Evolutionary conservation across 306 rosid species (phyloP), one percentile per base, ranked within the genome.

Genomic region (Castanea crenata): DNA sequence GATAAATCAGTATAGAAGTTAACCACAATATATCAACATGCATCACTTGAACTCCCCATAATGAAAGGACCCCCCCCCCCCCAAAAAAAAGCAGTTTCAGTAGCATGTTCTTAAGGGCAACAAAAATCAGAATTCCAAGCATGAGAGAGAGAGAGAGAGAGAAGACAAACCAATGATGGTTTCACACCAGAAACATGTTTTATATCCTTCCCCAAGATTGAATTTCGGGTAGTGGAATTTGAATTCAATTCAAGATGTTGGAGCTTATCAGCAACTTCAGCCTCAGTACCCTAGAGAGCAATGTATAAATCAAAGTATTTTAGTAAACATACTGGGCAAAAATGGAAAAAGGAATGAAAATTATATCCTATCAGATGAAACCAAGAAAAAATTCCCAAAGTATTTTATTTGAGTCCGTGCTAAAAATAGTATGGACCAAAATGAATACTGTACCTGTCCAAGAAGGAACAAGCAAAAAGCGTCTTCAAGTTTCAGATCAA

Each of bases 401-500:
- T 61, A 65, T 52, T 61, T 83, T 74, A 80, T 12, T 62, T 56
- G 75, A 56, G 65, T 34, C 74, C 74, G 80, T 64, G 52, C 61
- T 49, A 69, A 38, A 79, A n/a, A 31, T 71, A 15, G 68, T 61
- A 75, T 74, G 79, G 78, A 67, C 25, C 51, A 16, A 83, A 64
- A 44, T 65, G 41, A 32, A 61, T 67, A 73, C 3, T 35, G 14
- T 86, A 92, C 99, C 92, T 90, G 90, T 69, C 94, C 96, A 78
- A 96, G 94, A 83, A 96, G 94, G 81, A 90, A 91, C 61, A 74
- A 76, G 77, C 98, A 93, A 81, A 95, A 85, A 56, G 92, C 86
- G 74, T 93, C 98, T 84, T 93, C 99, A 73, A 93, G 86, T 86
- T 93, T 96, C 85, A 96, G 83, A 91, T 91, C 92, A 62, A 88